phyloP scores from a whole-genome alignment of 768 basidiomycete species.

The Lepiota brunneoincarnata region DNA sequence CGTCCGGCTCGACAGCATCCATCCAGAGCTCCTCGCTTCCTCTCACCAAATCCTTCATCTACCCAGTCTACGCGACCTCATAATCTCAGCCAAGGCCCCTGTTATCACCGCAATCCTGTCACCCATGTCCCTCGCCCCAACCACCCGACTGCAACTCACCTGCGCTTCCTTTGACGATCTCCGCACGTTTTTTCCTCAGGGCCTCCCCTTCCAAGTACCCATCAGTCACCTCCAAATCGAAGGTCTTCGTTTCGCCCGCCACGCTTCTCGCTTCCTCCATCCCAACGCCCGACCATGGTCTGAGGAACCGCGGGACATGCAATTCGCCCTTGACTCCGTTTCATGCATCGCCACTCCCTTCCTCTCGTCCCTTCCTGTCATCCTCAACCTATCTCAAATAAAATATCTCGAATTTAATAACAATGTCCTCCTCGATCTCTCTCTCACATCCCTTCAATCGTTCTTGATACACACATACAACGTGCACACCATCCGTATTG shows the following conservation, averaged over 20 bases:
- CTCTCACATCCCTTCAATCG: constrained; percentile 14
- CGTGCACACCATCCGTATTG: constrained; percentile 23
- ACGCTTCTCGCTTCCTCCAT: constrained; percentile 22
- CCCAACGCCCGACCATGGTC: constrained; percentile 18
- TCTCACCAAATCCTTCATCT: constrained; percentile 17
- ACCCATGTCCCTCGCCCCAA: constrained; percentile 18
- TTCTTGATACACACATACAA: constrained; percentile 19
- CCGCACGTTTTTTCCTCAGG: constrained; percentile 24
- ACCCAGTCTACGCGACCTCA: constrained; percentile 25
- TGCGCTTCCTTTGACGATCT: constrained; percentile 24
- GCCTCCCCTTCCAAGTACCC: constrained; percentile 17
- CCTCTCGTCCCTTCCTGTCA: constrained; percentile 3
- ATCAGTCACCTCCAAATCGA: constrained; percentile 2
- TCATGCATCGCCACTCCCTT: constrained; percentile 13
- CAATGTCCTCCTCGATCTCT: constrained; percentile 25
- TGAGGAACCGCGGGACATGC: constrained; percentile 14
- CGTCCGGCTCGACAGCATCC: constrained; percentile 29
- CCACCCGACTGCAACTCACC: constrained; percentile 27
- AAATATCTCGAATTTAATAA: constrained; percentile 30
- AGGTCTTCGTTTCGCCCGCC: constrained; percentile 20
- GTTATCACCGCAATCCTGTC: constrained; percentile 26
- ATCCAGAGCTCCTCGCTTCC: constrained; percentile 11
- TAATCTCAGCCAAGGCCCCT: constrained; percentile 24
- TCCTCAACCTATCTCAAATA: constrained; percentile 21
- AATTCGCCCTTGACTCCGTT: constrained; percentile 24